Evolutionary conservation across 805 yeast species (phyloP), one percentile per base, ranked within the genome.

Genomic region (Ogataea chonburiensis): DNA sequence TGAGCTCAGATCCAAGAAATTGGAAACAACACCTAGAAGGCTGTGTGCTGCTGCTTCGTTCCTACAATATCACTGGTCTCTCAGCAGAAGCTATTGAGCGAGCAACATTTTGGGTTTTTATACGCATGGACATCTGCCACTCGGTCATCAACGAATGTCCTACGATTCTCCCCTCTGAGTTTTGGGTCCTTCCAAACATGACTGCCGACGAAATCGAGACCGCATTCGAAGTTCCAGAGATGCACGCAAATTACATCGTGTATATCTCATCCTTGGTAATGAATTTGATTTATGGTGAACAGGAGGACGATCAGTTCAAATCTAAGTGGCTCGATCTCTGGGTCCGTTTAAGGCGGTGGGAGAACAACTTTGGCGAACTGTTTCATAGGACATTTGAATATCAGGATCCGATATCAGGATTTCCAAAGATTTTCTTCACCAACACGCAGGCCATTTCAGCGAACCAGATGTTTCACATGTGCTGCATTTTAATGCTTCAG

Each of bases 1-100:
- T 67, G 70, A 58, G 64, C n/a, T 58, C 64, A 1, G 49, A 60
- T 6, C 70, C 71, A 6, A 57, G 55, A 24, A 58, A 61, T 39
- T 65, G 71, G 70, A 50, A 69, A 28, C 53, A 57, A 17, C 70
- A 67, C 43, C 45, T 66, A 5, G 68, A 63, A 47, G 73, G 71
- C 3, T 67, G 71, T 46, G 60, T 64, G 0, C 52, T 64, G 1
- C 42, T 64, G 23, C 58, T 67, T 30, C 56, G 58, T 29, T 56
- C 63, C 13, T 57, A 60, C 29, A 61, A 58, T 12, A 63, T 67
- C 12, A 48, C 60, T 42, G 71, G 72, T 0, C 56, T 67, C 31
- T 32, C 50, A 3, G 45, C 57, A 24, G 46, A 56, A 15, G 46
- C 40, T 11, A 49, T 62, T 16, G 66, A 61, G 19, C 41, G 68